phyloP scores from a whole-genome alignment of 176 grass and related monocot genomes.

The Eragrostis curvula region DNA sequence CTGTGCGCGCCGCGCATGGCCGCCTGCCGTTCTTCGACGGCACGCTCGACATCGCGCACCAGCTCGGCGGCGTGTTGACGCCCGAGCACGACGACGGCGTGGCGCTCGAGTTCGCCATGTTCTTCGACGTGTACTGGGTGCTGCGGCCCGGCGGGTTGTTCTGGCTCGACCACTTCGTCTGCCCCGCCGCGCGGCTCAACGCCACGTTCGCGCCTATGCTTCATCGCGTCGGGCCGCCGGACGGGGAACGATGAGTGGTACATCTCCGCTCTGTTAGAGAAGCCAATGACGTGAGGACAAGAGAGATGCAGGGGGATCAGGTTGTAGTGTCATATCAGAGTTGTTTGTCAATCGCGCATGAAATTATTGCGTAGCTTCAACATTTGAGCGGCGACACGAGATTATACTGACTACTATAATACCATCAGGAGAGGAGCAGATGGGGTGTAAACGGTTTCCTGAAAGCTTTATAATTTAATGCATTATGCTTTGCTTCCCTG shows the following conservation, averaged over 20 bases:
- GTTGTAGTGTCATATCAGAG: not conserved
- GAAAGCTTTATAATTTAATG: no score
- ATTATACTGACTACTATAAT: no score
- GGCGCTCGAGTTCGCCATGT: slow-evolving; percentile 61
- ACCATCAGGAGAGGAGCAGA: no score
- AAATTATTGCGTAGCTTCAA: not conserved
- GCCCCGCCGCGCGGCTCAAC: slow-evolving; percentile 42
- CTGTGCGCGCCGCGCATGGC: slow-evolving; percentile 64
- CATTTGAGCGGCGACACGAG: not conserved
- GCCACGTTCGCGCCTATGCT: slow-evolving; percentile 50
- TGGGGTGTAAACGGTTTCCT: no score
- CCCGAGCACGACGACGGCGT: slow-evolving; percentile 5
- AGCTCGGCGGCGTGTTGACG: slow-evolving; percentile 61
- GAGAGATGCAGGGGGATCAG: not conserved
- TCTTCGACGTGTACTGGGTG: slow-evolving; percentile 75
- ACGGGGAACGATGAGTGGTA: slow-evolving; percentile 58
- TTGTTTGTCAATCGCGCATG: not conserved
- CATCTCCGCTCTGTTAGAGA: slow-evolving; percentile 51
- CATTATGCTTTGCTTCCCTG: no score
- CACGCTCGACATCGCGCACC: slow-evolving; percentile 69
- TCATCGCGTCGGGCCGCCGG: slow-evolving; percentile 35
- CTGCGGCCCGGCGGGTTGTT: slow-evolving; percentile 58
- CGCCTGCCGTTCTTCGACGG: slow-evolving; percentile 75
- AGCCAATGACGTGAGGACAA: slow-evolving; percentile 31
- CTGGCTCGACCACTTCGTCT: slow-evolving; percentile 73